Conservation (phyloP, 768 basidiomycete genomes). For the Termitomyces sp. region DNA sequence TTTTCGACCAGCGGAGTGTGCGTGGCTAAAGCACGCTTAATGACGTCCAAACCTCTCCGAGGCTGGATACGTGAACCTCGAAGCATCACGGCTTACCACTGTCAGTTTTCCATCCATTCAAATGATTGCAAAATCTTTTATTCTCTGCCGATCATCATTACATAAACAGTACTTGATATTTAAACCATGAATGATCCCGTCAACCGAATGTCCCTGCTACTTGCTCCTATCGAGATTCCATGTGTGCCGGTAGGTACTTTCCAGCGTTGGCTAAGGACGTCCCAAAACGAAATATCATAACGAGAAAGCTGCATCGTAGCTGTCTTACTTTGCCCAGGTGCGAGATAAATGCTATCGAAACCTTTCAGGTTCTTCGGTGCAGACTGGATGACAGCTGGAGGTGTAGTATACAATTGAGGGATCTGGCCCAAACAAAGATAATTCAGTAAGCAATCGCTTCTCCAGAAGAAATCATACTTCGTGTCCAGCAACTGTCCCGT, state of each 20-base stretch:
- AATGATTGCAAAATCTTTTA: conserved; percentile 9
- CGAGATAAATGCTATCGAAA: conserved; percentile 48
- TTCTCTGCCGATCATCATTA: conserved; percentile 11
- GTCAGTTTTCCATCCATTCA: no score
- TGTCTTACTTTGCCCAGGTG: conserved; percentile 39
- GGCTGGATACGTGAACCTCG: conserved; percentile 20
- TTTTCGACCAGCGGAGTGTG: conserved; percentile 36
- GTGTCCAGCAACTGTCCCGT: conserved; percentile 48
- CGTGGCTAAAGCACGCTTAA: conserved; percentile 34
- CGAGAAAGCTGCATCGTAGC: conserved; percentile 48
- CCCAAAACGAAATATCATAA: conserved; percentile 54
- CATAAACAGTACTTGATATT: conserved; percentile 8
- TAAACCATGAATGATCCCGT: conserved; percentile 37
- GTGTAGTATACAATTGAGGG: conserved; percentile 53
- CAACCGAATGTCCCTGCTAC: conserved; percentile 46
- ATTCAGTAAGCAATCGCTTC: neutral
- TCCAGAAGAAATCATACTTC: conserved; percentile 34
- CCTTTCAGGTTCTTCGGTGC: conserved; percentile 54
- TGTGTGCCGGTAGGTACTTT: conserved; percentile 45
- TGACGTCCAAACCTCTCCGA: conserved; percentile 20
- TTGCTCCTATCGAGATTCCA: conserved; percentile 45
- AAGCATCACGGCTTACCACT: conserved; percentile 20
- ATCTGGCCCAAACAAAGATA: conserved; percentile 28
- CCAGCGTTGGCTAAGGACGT: conserved; percentile 54
- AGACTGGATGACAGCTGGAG: conserved; percentile 43